Conservation (phyloP, 371 early-diverging fungal genomes). For the Vairimorpha ceranae region DNA sequence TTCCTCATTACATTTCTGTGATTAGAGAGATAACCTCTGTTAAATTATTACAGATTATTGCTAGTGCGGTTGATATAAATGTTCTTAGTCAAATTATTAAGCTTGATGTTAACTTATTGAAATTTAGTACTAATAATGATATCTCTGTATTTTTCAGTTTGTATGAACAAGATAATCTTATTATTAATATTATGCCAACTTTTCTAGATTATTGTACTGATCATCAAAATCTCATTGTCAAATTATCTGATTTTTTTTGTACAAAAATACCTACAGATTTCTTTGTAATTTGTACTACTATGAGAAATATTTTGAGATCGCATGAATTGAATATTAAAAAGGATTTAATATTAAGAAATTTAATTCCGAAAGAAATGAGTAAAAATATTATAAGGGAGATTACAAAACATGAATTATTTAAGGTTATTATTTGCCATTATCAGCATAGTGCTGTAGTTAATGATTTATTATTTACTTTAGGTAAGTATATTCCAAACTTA, state of each 20-base stretch:
- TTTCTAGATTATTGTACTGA: constrained; percentile 32
- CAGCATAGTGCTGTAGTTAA: neutral
- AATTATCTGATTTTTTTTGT: neutral
- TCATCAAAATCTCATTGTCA: neutral
- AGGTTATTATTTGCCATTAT: constrained; percentile 1
- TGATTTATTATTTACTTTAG: neutral
- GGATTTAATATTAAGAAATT: constrained; percentile 1
- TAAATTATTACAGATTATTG: neutral
- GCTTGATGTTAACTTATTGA: neutral
- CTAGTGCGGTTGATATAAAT: constrained; percentile 6
- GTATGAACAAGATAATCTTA: constrained; percentile 3
- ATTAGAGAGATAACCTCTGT: constrained; percentile 7
- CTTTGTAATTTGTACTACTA: neutral
- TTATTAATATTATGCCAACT: constrained; percentile 12
- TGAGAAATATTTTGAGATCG: constrained; percentile 12
- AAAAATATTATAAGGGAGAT: constrained; percentile 5
- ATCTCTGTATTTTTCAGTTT: constrained; percentile 27
- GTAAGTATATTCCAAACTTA: neutral
- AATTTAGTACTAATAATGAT: constrained; percentile 25
- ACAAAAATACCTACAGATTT: neutral
- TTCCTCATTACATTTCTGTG: constrained; percentile 11
- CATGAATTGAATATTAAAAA: constrained; percentile 21
- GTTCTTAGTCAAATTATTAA: neutral
- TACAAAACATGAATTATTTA: neutral
- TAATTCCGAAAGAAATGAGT: constrained; percentile 5